Evolutionary conservation across 176 grass and related monocot genomes (phyloP), one percentile per base, ranked within the genome.

Genomic region (Rhynchospora breviuscula): DNA sequence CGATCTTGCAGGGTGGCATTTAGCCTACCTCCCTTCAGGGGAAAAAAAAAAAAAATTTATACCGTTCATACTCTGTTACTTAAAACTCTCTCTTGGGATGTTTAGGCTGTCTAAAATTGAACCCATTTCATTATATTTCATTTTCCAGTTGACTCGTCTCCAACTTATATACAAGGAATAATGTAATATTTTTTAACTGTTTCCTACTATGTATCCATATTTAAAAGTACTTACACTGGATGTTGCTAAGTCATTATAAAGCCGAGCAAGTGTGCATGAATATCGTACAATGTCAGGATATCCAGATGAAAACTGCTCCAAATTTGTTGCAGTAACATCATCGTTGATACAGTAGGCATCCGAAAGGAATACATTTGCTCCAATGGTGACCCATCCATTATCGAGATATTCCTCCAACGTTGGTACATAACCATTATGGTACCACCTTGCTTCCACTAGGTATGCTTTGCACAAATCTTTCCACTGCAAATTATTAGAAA

Each of bases 211-310:
- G 10, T 63, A 63, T 63, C 59, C 14, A 63, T 67, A 67, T 67
- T 81, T 19, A 29, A 83, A 0, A 10, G 23, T 14, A 46, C 5
- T 12, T 75, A 84, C 67, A 13, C 0, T 43, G 45, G 47, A 58
- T 33, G 82, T 84, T n/a, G 23, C 47, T 17, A 84, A 74, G 59
- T 84, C 66, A 62, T 84, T 18, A 12, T 10, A 74, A 61, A 84
- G 65, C n/a, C 82, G 82, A 73, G 12, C 0, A 19, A 84, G 25
- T 62, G 71, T 84, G 6, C 46, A 84, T 17, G 64, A 59, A 6
- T 18, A 45, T 18, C 22, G 43, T 6, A 60, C 0, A 5, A 84
- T 47, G 2, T 84, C 65, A 19, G 66, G 82, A 21, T 73, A 84
- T 18, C 21, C 58, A 8, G n/a, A 3, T 4, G n/a, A 10, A 18